Base-by-base conservation (phyloP, 108 stramenopile species). In the Nitzschia sp. region DNA sequence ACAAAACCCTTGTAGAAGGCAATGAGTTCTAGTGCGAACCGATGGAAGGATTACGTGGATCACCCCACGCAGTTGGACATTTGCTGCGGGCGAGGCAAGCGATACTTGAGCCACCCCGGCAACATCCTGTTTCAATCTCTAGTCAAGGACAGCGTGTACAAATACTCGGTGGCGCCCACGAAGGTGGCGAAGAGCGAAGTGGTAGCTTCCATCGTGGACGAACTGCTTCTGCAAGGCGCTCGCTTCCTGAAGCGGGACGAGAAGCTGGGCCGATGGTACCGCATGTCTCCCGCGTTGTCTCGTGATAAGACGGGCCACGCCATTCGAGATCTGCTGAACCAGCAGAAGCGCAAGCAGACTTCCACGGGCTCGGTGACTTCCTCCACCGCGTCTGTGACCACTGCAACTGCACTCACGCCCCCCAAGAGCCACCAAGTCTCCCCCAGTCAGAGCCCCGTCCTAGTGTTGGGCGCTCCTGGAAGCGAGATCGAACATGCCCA, bases 11-110 rank as follows among this genome's bases (percentile, higher is more conserved):
- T 7, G 21, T 8, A 1, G 53, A 3, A 12, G 53, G 8, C 6
- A 55, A 55, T 17, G 53, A 54, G 6, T 6, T 48, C 46, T 48
- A 48, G 46, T 17, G 17, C n/a, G 46, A 48, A 48, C 6, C 14
- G 46, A 17, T 48, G 46, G 19, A 54, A 54, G 6, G 53, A 54
- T 22, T 24, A 54, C 22, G 24, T 58, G 11, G 57, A 58, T 8
- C 17, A 40, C 53, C 66, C 66, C 17, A 37, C 25, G 8, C 8
- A 65, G 17, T 20, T 65, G 15, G 79, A 80, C 51, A 71, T 80
- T n/a, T 58, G 81, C 29, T 84, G 83, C 26, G 76, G 76, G 8
- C 68, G 80, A 24, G 79, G 77, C 20, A 84, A 75, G 63, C 52
- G 68, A 0, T 56, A 51, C 53, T 51, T 50, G 8, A 58, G 37